Base-by-base conservation (phyloP, 257 asterid species). In the Paraleonurus japonicus region DNA sequence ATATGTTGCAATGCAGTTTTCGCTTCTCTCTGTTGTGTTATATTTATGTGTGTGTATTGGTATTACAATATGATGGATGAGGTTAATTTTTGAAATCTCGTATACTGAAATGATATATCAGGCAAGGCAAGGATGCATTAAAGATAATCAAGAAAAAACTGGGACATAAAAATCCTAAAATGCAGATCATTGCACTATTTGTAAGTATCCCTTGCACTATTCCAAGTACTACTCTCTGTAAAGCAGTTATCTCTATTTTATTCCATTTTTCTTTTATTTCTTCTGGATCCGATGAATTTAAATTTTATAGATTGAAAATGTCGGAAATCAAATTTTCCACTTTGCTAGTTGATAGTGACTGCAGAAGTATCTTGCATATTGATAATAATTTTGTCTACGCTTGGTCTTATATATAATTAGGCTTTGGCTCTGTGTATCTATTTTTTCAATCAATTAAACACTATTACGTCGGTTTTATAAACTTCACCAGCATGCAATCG, bases 41-140 rank as follows among this genome's bases (percentile, higher is more conserved):
- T 11, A 41, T 41, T 41, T 41, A 41, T 60, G 27, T 60, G 23
- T 45, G 19, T 30, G 37, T 15, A 45, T 43, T 47, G 28, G 39
- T 47, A 17, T 35, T 19, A 26, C 24, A 41, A 4, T 41, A 41
- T 12, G 16, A 41, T 11, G 48, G 23, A 63, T 16, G 57, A n/a
- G 65, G 41, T 62, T 19, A 51, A 51, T 51, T 33, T 50, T 23
- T 35, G 48, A 11, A 23, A 35, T 32, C 55, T 62, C 22, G 22
- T 48, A 62, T 22, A 48, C 65, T 62, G 76, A 50, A 50, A 20
- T 23, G 28, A 32, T 20, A 33, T 48, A 32, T 53, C 90, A 94
- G 99, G 82, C 99, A 94, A 81, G 76, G 92, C n/a, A 94, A 91
- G 86, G 97, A 89, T 74, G 97, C 93, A 45, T 76, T 94, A 77